These are phyloP conservation scores for Naumovozyma castellii DNA, from an alignment of 805 yeast genomes.

Conservation along the genomic window DNA sequence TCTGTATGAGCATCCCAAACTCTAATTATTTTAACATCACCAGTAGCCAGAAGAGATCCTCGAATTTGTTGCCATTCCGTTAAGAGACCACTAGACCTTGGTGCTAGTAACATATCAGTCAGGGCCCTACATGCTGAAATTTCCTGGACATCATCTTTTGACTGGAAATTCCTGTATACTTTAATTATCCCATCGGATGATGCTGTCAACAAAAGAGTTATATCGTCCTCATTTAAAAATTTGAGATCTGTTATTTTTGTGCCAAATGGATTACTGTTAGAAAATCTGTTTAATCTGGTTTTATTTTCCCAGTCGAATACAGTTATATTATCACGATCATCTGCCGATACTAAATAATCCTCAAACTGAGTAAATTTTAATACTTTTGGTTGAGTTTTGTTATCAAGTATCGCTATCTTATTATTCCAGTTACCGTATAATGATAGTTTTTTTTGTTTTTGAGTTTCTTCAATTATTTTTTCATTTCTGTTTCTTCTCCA, in stretches of 20 bases:
- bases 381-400: constrained; percentile 69
- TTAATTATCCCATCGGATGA: constrained; percentile 92
- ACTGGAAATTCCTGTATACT: constrained; percentile 68
- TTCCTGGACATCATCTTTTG: constrained; percentile 44
- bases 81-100: constrained; percentile 71
- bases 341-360: constrained; percentile 65
- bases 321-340: constrained; percentile 72
- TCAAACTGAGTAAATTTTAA: constrained; percentile 87
- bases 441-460: constrained; percentile 77
- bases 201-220: constrained; percentile 75
- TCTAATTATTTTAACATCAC: constrained; percentile 85
- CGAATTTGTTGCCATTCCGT: constrained; percentile 97
- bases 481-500: constrained; percentile 93
- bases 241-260: constrained; percentile 81
- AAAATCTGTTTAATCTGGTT: constrained; percentile 54
- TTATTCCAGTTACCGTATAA: constrained; percentile 80
- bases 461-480: constrained; percentile 75
- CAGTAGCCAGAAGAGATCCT: constrained; percentile 84
- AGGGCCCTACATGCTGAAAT: constrained; percentile 90
- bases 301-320: constrained; percentile 81
- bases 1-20: constrained; percentile 97
- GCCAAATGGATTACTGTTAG: constrained; percentile 79
- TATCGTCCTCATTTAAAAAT: constrained; percentile 85
- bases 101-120: constrained; percentile 72
- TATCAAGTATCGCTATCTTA: constrained; percentile 48